A percentile compares a stretch with the other conserved stretches of the same genome.
Conservation (phyloP, 2,329 filamentous ascomycete genomes). For the Claviceps spartinae region DNA sequence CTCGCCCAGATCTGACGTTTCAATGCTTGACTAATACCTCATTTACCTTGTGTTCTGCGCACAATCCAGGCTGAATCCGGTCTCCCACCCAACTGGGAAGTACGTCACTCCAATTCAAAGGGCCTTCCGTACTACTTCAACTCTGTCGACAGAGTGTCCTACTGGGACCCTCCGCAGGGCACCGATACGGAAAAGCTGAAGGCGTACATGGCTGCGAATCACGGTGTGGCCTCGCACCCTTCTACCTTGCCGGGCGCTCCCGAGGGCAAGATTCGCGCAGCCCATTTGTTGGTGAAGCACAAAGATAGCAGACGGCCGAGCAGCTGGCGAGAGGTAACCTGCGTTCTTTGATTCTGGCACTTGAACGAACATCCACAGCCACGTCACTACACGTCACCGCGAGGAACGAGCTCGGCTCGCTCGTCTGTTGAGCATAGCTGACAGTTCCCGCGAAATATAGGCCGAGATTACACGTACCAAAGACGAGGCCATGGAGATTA, state of each 20-base stretch:
- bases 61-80: constrained; percentile 53
- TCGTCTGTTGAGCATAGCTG: not conserved
- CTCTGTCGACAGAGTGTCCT: constrained; percentile 67
- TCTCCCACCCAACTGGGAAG: constrained; percentile 80
- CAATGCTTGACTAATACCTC: not conserved
- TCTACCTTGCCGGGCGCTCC: constrained; percentile 27
- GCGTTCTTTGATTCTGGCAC: no score
- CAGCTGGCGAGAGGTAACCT: constrained; percentile 68
- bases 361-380: no score
- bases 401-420: not conserved
- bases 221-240: constrained; percentile 43
- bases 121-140: constrained; percentile 99
- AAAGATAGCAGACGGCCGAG: constrained; percentile 73
- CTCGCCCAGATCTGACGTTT: not conserved
- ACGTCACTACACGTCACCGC: not conserved
- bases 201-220: constrained; percentile 80
- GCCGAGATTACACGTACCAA: constrained; percentile 77
- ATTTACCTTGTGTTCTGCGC: not conserved
- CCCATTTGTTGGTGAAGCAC: constrained; percentile 91
- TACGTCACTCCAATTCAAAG: constrained; percentile 95
- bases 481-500: constrained; percentile 69
- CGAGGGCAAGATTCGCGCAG: constrained; percentile 81
- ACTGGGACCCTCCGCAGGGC: constrained; percentile 84
- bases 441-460: constrained; percentile 15
- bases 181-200: constrained; percentile 90